Base-by-base conservation (phyloP, 1,284 basidiomycete species). In the Marasmius oreades region DNA sequence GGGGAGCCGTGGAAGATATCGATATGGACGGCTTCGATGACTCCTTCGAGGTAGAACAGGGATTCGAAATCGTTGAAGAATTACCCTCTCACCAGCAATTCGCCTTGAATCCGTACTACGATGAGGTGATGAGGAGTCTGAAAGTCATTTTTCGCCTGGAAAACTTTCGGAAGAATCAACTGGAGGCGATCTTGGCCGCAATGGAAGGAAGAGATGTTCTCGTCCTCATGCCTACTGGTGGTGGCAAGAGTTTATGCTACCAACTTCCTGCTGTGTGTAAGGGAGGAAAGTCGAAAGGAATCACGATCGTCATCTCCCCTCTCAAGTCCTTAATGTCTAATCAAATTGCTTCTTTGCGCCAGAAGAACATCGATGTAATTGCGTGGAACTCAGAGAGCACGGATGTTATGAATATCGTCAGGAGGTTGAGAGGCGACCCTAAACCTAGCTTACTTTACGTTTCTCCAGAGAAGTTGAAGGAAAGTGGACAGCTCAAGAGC, bases 201-300 rank as follows among this genome's bases (percentile, higher is more conserved):
- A 77, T 99, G 69, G 76, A 78, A 0, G 94, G 90, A 2, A 81
- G 79, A 50, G 95, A 99, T 66, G 93, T 95, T 12, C 95, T 98
- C 63, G 92, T 98, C 18, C 80, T 99, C 5, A 96, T 98, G 86
- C 96, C 97, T 0, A 99, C 96, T 0, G 96, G 96, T 26, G 96
- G 95, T 5, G 96, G 95, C 0, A 98, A 98, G 74, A 90, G 86
- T 64, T 74, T 95, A 43, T 93, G 90, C 62, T 95, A 85, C 64
- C 88, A 90, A 65, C 81, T 98, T 0, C 96, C 96, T 0, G 95
- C 95, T 1, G 79, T 97, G 20, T 90, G 94, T 66, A 76, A 77
- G 36, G 73, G 73, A 1, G 93, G 92, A 3, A 80, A 74, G 63
- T 92, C 91, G 0, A 77, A 74, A 54, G 91, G 92, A n/a, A 84